A percentile compares a stretch with the other conserved stretches of the same genome.
Conservation (phyloP, 2,329 filamentous ascomycete genomes). For the Clarireedia hainanense region DNA sequence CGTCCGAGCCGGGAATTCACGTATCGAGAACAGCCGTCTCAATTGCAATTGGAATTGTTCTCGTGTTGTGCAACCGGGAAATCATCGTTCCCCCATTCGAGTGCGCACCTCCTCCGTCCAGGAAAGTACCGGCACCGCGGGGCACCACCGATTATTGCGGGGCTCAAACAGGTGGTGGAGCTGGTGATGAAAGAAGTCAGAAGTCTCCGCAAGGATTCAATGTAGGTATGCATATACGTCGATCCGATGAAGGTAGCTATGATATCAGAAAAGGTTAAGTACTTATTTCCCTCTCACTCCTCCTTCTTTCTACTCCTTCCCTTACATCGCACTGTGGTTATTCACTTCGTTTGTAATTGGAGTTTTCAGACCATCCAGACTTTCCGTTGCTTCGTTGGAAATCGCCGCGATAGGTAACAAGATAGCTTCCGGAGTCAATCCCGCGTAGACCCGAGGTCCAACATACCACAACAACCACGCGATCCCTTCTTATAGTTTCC, state of each 20-base stretch:
- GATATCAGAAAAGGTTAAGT: conserved; percentile 1
- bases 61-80: conserved; percentile 14
- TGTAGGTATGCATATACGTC: not conserved
- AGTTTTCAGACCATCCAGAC: not conserved
- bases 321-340: not conserved
- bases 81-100: conserved; percentile 16
- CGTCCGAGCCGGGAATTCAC: not conserved
- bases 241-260: not conserved
- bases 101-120: conserved; percentile 11
- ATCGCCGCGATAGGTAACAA: not conserved
- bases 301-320: not conserved
- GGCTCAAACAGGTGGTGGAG: not conserved
- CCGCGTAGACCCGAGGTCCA: conserved; percentile 26
- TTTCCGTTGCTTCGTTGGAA: not conserved
- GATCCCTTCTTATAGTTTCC: not conserved
- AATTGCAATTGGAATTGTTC: too few relatives aligned
- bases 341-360: not conserved
- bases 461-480: conserved; percentile 8
- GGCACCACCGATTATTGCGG: conserved; percentile 1
- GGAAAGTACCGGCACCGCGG: conserved; percentile 5
- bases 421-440: conserved; percentile 11
- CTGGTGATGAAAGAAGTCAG: not conserved
- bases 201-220: not conserved
- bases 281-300: not conserved
- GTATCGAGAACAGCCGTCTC: too few relatives aligned